Conservation (phyloP, 2,329 filamentous ascomycete species). For the Trichoderma guizhouense region DNA sequence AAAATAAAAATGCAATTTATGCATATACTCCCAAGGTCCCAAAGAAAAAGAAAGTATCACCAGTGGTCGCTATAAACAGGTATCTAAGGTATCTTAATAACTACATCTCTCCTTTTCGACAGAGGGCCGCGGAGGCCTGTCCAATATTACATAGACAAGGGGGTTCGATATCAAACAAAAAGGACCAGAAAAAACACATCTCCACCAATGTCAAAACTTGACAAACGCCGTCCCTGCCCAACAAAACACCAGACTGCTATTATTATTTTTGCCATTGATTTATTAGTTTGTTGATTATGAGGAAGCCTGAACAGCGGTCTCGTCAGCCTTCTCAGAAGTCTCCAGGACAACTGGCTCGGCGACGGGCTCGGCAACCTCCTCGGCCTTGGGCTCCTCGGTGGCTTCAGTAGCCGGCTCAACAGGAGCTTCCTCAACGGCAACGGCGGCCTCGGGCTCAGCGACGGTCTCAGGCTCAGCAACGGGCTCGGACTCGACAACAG, state of each 20-base stretch:
- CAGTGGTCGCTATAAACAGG: slow-evolving; percentile 18
- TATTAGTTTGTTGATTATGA: background rate
- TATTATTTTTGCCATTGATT: slow-evolving; percentile 5
- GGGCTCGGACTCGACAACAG: background rate
- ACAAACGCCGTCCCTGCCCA: slow-evolving; percentile 8
- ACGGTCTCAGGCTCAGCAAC: background rate
- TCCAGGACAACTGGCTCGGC: background rate
- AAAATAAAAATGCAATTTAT: slow-evolving; percentile 3
- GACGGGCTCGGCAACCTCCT: slow-evolving; percentile 13
- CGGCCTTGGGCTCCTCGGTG: slow-evolving; percentile 14
- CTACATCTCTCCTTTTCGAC: slow-evolving; percentile 17
- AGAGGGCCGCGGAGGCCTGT: background rate
- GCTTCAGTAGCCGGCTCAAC: slow-evolving; percentile 5
- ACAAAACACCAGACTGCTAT: slow-evolving; percentile 4
- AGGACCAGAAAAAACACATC: background rate
- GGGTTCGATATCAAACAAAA: slow-evolving; percentile 8
- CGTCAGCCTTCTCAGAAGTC: background rate
- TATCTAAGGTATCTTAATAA: slow-evolving; percentile 23
- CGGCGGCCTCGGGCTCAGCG: background rate
- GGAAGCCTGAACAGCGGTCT: background rate
- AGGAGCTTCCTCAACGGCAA: background rate
- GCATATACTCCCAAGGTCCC: slow-evolving; percentile 8
- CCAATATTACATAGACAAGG: slow-evolving; percentile 15
- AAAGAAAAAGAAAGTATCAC: slow-evolving; percentile 6
- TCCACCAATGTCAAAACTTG: slow-evolving; percentile 11